Conservation (phyloP, 2,329 filamentous ascomycete species). For the Grosmannia huntii region DNA sequence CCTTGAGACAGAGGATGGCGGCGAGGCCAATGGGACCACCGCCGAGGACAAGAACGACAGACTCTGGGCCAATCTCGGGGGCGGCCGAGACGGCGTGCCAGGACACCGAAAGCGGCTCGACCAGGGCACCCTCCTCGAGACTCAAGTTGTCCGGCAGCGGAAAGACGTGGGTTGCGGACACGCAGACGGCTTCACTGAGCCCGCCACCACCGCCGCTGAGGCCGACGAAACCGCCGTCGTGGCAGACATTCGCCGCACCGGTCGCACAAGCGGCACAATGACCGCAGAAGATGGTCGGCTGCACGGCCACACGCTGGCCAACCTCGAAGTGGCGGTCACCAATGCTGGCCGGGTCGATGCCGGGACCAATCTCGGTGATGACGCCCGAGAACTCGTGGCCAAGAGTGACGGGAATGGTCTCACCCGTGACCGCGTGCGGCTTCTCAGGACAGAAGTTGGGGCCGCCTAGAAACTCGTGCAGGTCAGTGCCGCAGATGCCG, state of each 20-base stretch:
- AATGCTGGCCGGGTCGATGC: conserved; percentile 31
- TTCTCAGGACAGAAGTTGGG: conserved; percentile 3
- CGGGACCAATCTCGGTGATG: conserved; percentile 40
- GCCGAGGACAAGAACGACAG: conserved; percentile 42
- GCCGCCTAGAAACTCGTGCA: conserved; percentile 3
- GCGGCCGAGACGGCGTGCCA: conserved; percentile 43
- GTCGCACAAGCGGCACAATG: conserved; percentile 18
- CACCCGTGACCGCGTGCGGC: neutral
- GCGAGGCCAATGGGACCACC: conserved; percentile 49
- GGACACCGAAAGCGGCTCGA: conserved; percentile 46
- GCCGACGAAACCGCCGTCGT: conserved; percentile 17
- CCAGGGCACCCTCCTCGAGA: conserved; percentile 40
- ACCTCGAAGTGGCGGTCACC: conserved; percentile 29
- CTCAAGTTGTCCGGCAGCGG: conserved; percentile 32
- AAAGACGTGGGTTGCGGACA: conserved; percentile 1
- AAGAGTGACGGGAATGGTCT: conserved; percentile 20
- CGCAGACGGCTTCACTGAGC: conserved; percentile 20
- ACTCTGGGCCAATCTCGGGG: conserved; percentile 27
- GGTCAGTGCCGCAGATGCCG: conserved; percentile 4
- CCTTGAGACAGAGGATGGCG: conserved; percentile 44
- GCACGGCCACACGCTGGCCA: conserved; percentile 54
- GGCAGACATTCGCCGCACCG: conserved; percentile 29
- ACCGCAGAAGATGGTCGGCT: conserved; percentile 51
- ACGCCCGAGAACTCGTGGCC: conserved; percentile 56
- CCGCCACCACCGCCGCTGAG: conserved; percentile 4